These are phyloP conservation scores for Casuarina cunninghamiana DNA, from an alignment of 306 rosid species.

Conservation along the genomic window DNA sequence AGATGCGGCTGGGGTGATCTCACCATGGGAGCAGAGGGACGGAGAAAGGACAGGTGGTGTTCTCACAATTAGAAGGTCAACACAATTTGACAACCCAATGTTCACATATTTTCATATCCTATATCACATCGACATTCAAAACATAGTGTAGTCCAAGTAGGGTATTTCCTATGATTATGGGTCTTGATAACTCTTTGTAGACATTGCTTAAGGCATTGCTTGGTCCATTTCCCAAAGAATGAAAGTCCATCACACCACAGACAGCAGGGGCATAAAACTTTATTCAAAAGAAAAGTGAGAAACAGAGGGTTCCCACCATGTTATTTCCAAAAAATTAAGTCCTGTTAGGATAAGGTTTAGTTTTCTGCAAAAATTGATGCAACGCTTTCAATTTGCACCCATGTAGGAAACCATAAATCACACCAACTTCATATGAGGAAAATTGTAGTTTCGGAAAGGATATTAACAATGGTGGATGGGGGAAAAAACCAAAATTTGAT, in stretches of 20 bases:
- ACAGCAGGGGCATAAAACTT: not conserved
- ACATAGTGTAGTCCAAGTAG: not conserved
- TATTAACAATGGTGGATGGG: conserved; percentile 11
- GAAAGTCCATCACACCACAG: not conserved
- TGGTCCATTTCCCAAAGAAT: not conserved
- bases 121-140: not conserved
- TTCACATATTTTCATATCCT: not conserved
- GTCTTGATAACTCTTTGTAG: too few species aligned
- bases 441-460: not conserved
- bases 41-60: too few species aligned
- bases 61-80: too few species aligned
- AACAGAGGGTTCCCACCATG: not conserved
- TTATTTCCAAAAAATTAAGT: not conserved
- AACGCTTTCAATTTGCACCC: not conserved
- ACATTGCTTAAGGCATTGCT: not conserved
- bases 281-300: too few species aligned
- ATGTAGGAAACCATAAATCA: not conserved
- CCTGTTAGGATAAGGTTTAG: not conserved
- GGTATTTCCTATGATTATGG: not conserved
- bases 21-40: too few species aligned
- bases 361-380: not conserved
- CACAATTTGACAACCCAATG: not conserved
- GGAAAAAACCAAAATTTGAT: not conserved
- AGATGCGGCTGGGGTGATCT: too few species aligned
- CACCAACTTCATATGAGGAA: not conserved